Evolutionary conservation across 2,329 filamentous ascomycete species (phyloP).

Genomic region (Colletotrichum tabaci): DNA sequence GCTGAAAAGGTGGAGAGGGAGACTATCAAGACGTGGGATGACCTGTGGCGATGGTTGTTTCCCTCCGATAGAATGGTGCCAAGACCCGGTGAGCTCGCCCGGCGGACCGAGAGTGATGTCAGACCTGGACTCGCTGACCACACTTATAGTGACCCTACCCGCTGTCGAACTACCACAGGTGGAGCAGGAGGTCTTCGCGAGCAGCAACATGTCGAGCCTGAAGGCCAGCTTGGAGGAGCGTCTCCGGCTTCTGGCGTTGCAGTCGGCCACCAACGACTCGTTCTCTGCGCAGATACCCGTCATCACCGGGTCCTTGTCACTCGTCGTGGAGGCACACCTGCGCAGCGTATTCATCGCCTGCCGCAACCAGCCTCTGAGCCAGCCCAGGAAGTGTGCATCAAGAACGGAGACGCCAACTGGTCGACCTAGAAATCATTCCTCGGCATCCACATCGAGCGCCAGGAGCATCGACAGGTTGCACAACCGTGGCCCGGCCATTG

Average conservation of each 20-base stretch:
- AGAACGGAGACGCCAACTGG: neutral
- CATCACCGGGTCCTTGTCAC: conserved; percentile 29
- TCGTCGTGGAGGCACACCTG: conserved; percentile 35
- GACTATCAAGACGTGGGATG: conserved; percentile 25
- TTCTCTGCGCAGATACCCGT: conserved; percentile 36
- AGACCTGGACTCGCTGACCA: neutral
- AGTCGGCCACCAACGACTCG: conserved; percentile 26
- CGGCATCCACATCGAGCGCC: conserved; percentile 3
- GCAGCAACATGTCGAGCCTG: conserved; percentile 33
- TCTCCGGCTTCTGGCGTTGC: conserved; percentile 27
- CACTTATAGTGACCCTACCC: conserved; percentile 4
- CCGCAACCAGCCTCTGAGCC: conserved; percentile 11
- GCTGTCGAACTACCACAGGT: conserved; percentile 37
- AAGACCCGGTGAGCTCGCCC: conserved; percentile 21
- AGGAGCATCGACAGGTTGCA: conserved; percentile 12
- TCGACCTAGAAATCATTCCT: conserved; percentile 21
- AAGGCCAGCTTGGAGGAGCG: conserved; percentile 38
- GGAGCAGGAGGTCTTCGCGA: conserved; percentile 37
- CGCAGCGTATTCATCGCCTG: conserved; percentile 37
- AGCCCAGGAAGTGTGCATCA: conserved; percentile 2
- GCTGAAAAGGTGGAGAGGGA: neutral
- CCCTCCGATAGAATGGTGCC: conserved; percentile 22
- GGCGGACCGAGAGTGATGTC: accelerated
- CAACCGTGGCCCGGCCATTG: neutral
- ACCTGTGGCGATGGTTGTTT: conserved; percentile 32